phyloP scores from a whole-genome alignment of 805 yeast species.

The Ogataea kodamae region DNA sequence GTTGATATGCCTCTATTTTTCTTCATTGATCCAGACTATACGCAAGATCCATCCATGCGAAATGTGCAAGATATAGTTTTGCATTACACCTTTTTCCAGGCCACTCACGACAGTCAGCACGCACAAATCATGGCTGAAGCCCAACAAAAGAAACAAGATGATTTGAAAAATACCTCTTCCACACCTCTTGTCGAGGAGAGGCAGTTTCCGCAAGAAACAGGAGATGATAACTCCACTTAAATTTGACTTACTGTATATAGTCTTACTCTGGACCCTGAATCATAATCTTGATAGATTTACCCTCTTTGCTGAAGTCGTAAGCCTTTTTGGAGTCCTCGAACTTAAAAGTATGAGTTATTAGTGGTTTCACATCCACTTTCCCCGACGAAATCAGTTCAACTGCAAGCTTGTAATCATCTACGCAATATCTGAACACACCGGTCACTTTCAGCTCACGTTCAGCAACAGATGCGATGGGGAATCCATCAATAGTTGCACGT shows the following conservation, averaged over 20 bases:
- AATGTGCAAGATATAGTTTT: constrained; percentile 85
- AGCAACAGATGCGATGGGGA: constrained; percentile 71
- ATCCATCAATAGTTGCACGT: constrained; percentile 52
- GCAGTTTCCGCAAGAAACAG: too few species aligned
- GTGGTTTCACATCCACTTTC: constrained; percentile 58
- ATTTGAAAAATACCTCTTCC: constrained; percentile 1
- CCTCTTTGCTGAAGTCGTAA: constrained; percentile 60
- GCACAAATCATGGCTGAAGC: constrained; percentile 26
- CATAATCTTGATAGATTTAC: constrained; percentile 72
- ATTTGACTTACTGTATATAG: constrained; percentile 5
- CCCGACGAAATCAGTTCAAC: constrained; percentile 64
- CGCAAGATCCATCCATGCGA: constrained; percentile 88
- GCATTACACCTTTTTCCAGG: constrained; percentile 88
- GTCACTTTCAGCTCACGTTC: constrained; percentile 64
- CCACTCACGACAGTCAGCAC: constrained; percentile 35
- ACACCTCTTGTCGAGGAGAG: too few species aligned
- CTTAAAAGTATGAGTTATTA: constrained; percentile 70
- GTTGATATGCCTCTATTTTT: constrained; percentile 98
- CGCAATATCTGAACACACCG: constrained; percentile 80
- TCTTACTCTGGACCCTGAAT: constrained; percentile 68
- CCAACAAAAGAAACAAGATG: constrained; percentile 8
- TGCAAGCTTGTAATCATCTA: constrained; percentile 71
- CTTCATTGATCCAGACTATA: constrained; percentile 94
- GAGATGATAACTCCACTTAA: too few species aligned
- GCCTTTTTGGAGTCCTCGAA: constrained; percentile 76